phyloP scores from a whole-genome alignment of 1,139 yeast genomes.

The Yamadazyma oceani region DNA sequence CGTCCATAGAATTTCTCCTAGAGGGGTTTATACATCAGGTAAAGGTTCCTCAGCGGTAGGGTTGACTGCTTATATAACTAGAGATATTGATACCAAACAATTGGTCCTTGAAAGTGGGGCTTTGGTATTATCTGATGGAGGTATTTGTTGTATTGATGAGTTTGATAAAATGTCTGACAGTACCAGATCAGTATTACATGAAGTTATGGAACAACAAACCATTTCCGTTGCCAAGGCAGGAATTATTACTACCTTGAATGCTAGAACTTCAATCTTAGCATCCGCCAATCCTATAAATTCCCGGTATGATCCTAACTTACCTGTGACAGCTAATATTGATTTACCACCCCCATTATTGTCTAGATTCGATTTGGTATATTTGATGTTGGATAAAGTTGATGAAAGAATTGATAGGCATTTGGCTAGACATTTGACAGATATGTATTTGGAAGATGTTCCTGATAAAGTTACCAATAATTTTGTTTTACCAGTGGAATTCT shows the following conservation, averaged over 20 bases:
- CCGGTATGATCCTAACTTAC: conserved; percentile 86
- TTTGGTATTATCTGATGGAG: conserved; percentile 93
- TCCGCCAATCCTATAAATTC: conserved; percentile 98
- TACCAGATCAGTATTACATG: conserved; percentile 92
- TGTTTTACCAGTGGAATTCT: conserved; percentile 80
- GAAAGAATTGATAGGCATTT: conserved; percentile 79
- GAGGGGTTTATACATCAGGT: conserved; percentile 98
- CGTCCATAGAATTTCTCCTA: conserved; percentile 95
- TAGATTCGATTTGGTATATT: conserved; percentile 89
- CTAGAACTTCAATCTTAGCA: conserved; percentile 92
- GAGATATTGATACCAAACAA: conserved; percentile 92
- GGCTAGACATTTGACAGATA: conserved; percentile 86
- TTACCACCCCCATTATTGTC: conserved; percentile 94
- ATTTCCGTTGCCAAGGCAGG: conserved; percentile 98
- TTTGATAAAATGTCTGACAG: conserved; percentile 96
- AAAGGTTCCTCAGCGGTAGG: conserved; percentile 99
- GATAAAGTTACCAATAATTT: conserved; percentile 66
- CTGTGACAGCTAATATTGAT: conserved; percentile 93
- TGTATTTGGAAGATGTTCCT: conserved; percentile 89
- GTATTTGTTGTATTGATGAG: conserved; percentile 98
- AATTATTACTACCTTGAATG: conserved; percentile 92
- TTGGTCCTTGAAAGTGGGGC: conserved; percentile 96
- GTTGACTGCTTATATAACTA: conserved; percentile 91
- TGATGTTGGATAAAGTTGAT: conserved; percentile 90
- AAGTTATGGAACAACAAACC: conserved; percentile 99